phyloP scores from a whole-genome alignment of 768 basidiomycete genomes.

The Naematelia aurantialba region DNA sequence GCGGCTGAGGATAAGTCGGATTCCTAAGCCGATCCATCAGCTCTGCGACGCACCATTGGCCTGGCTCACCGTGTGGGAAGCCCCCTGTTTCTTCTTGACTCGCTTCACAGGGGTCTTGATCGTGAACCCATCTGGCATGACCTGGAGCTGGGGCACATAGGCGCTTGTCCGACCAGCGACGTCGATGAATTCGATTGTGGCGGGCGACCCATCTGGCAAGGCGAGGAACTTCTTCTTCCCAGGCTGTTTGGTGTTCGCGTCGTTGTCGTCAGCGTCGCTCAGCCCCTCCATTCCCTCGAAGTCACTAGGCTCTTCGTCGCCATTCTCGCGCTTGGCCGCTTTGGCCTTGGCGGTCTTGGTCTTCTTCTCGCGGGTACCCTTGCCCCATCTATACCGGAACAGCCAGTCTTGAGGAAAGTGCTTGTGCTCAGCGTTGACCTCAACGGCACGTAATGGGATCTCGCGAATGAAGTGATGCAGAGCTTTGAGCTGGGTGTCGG shows the following conservation, averaged over 20 bases:
- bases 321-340: background rate
- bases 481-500: constrained; percentile 55
- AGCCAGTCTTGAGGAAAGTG: constrained; percentile 60
- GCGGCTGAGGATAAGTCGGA: background rate
- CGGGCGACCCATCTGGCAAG: constrained; percentile 66
- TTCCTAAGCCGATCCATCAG: background rate
- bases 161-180: constrained; percentile 76
- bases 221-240: background rate
- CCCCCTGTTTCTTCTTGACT: constrained; percentile 22
- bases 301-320: constrained; percentile 16
- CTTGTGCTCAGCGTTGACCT: constrained; percentile 65
- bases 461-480: constrained; percentile 59
- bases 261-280: constrained; percentile 31
- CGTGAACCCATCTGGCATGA: constrained; percentile 47
- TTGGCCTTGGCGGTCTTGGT: constrained; percentile 11
- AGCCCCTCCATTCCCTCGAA: constrained; percentile 20
- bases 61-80: background rate
- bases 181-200: constrained; percentile 69
- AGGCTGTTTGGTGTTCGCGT: constrained; percentile 11
- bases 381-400: constrained; percentile 49
- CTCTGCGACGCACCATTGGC: background rate
- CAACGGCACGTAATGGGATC: constrained; percentile 63
- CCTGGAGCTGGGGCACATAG: constrained; percentile 64
- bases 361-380: constrained; percentile 36
- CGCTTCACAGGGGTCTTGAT: constrained; percentile 43